Conservation (phyloP, 352 stramenopile species). For the Bremia lactucae region DNA sequence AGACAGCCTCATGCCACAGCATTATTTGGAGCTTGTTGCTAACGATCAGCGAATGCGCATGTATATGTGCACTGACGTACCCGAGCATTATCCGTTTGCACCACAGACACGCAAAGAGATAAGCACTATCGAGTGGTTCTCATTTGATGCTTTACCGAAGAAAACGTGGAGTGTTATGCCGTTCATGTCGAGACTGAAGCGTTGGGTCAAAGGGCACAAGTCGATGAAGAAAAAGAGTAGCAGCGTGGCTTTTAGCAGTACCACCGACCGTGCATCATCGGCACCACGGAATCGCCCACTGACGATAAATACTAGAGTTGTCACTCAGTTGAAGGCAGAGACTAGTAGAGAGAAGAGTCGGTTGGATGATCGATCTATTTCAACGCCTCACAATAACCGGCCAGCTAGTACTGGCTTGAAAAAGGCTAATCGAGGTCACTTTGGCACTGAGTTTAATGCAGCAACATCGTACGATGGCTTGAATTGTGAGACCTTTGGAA, state of each 20-base stretch:
- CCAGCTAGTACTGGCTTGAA: conserved; percentile 26
- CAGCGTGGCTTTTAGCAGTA: conserved; percentile 14
- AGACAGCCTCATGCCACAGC: conserved; percentile 62
- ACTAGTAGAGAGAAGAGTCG: conserved; percentile 26
- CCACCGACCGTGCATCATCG: conserved; percentile 55
- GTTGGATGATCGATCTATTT: conserved; percentile 46
- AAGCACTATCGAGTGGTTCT: conserved; percentile 87
- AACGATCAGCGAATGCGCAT: conserved; percentile 87
- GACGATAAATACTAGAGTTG: conserved; percentile 30
- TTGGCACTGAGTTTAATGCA: conserved; percentile 75
- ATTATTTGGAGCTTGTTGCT: conserved; percentile 78
- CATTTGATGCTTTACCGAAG: conserved; percentile 84
- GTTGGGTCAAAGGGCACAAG: conserved; percentile 85
- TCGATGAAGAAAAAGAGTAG: conserved; percentile 42
- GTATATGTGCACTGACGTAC: conserved; percentile 87
- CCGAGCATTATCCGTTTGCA: conserved; percentile 87
- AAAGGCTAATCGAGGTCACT: conserved; percentile 49
- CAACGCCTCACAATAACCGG: conserved; percentile 51
- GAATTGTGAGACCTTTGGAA: conserved; percentile 83
- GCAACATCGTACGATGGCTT: conserved; percentile 78
- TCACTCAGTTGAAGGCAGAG: conserved; percentile 14
- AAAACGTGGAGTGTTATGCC: conserved; percentile 91
- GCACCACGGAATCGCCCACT: conserved; percentile 59
- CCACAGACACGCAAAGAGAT: conserved; percentile 94
- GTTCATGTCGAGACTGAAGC: conserved; percentile 83